These are phyloP conservation scores for Balakata baccata DNA, from an alignment of 345 rosid species.

Conservation along the genomic window DNA sequence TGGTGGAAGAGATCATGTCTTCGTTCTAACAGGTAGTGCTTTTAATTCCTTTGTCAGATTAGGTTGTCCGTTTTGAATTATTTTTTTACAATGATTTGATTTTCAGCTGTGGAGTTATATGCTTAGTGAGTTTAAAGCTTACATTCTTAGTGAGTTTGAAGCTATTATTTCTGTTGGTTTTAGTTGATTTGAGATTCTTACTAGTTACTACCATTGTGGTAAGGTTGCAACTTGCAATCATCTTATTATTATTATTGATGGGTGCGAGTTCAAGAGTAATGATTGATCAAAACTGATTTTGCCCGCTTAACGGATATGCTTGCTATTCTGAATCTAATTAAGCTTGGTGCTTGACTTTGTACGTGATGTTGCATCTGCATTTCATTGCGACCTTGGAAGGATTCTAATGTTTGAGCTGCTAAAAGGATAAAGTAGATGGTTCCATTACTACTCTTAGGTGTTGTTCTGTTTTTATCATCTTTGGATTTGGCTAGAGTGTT, in stretches of 20 bases:
- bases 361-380: no score
- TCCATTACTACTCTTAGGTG: background rate
- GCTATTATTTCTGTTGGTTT: background rate
- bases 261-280: background rate
- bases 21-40: slow-evolving; percentile 73
- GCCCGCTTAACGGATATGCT: background rate
- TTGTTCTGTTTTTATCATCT: background rate
- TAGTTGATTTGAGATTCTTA: background rate
- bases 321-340: background rate
- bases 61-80: no score
- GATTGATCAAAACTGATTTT: background rate
- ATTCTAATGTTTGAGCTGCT: background rate
- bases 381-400: background rate
- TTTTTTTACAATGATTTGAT: background rate
- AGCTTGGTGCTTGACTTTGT: background rate
- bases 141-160: no score
- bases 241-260: background rate
- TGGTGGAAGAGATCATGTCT: slow-evolving; percentile 85
- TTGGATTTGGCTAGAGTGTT: background rate
- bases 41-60: background rate
- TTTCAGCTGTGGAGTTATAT: background rate
- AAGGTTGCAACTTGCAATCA: background rate
- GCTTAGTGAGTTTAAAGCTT: slow-evolving; percentile 4
- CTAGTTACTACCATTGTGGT: background rate
- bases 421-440: background rate